These are phyloP conservation scores for Ascocoryne sarcoides DNA, from an alignment of 2,329 filamentous ascomycete genomes.

Conservation along the genomic window DNA sequence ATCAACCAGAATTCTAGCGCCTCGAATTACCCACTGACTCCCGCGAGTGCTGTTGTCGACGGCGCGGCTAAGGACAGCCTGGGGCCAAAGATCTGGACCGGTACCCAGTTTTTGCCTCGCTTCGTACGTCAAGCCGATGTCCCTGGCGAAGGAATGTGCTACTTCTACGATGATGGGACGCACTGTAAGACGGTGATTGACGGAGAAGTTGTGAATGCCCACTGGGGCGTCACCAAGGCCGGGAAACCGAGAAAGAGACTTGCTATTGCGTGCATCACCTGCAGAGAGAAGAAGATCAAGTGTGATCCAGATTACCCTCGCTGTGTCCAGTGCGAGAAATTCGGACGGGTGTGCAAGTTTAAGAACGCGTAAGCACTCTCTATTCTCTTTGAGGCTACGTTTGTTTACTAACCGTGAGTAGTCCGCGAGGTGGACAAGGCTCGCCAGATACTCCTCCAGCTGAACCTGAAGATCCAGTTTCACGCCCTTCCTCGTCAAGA, in stretches of 20 bases:
- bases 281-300: conserved; percentile 95
- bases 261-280: conserved; percentile 87
- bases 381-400: not conserved
- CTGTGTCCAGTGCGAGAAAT: conserved; percentile 88
- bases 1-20: conserved; percentile 10
- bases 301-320: conserved; percentile 83
- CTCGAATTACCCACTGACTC: conserved; percentile 20
- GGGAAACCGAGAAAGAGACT: conserved; percentile 87
- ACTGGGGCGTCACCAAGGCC: conserved; percentile 90
- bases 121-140: conserved; percentile 58
- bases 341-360: conserved; percentile 75
- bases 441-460: conserved; percentile 28
- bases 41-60: conserved; percentile 21
- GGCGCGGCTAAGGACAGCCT: conserved; percentile 46
- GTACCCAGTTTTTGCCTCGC: conserved; percentile 56
- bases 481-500: conserved; percentile 23
- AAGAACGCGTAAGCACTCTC: conserved; percentile 82
- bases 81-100: conserved; percentile 62
- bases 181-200: conserved; percentile 79
- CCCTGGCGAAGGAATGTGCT: conserved; percentile 71
- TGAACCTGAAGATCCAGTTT: conserved; percentile 23
- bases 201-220: conserved; percentile 78
- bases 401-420: conserved; percentile 9
- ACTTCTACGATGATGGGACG: conserved; percentile 77
- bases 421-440: conserved; percentile 28